Percentiles rank a stretch among this genome's conserved stretches.
Evolutionary conservation across 306 rosid species (phyloP).

Genomic region (Malus sieversii): DNA sequence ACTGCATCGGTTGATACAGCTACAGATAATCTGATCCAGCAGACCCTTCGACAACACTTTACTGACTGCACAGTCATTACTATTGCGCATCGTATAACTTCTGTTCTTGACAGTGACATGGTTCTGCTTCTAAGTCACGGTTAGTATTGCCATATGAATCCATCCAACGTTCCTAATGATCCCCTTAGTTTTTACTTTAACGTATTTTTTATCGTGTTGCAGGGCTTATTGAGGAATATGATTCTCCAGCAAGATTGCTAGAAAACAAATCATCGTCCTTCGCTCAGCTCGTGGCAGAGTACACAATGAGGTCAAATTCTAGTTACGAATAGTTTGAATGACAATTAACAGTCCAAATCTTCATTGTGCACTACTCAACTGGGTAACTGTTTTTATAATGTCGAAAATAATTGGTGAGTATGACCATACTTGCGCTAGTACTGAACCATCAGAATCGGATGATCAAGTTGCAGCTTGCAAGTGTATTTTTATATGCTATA

Average conservation of each 20-base stretch:
- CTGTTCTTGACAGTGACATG: constrained; percentile 72
- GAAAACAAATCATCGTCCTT: constrained; percentile 73
- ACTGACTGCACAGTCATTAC: constrained; percentile 55
- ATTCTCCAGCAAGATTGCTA: constrained; percentile 53
- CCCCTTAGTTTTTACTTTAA: not conserved
- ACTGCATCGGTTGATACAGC: constrained; percentile 89
- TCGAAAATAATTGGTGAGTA: not conserved
- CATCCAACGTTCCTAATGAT: not conserved
- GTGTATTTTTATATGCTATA: not conserved
- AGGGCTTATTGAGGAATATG: constrained; percentile 71
- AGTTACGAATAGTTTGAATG: constrained; percentile 16
- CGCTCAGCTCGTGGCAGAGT: constrained; percentile 75
- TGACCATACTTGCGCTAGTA: not conserved
- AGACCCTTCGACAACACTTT: constrained; percentile 61
- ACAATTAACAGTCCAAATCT: not conserved
- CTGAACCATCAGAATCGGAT: not conserved
- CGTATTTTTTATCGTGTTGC: constrained; percentile 4
- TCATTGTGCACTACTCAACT: not conserved
- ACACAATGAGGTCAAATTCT: constrained; percentile 52
- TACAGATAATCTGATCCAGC: constrained; percentile 81
- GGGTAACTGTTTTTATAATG: not conserved
- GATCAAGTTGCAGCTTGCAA: not conserved
- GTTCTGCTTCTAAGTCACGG: constrained; percentile 78
- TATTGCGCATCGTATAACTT: constrained; percentile 83
- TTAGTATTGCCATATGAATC: not conserved